Evolutionary conservation across 257 asterid species (phyloP), one percentile per base, ranked within the genome.

Genomic region (Solanum appendiculatum): DNA sequence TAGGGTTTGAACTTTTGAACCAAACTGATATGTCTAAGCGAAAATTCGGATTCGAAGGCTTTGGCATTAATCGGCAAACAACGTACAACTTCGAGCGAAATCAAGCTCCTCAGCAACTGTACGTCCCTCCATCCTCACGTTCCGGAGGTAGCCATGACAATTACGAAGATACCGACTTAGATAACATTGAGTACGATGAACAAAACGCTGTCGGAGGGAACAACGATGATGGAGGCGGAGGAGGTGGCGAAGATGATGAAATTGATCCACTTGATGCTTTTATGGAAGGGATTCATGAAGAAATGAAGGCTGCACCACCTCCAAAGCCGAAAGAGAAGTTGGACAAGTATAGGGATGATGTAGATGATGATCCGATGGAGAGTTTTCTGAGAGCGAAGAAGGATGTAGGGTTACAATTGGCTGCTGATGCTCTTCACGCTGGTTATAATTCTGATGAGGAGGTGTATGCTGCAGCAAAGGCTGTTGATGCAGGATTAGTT

Each of bases 401-500:
- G 93, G 99, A 97, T 92, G 88, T 95, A 73, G 98, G 97, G 33
- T 91, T 97, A 90, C 98, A 96, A 85, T 90, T 95, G 92, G 99
- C 99, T 82, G 95, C 99, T 16, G 99, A 97, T 20, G 99, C 95
- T 85, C 90, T 97, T 86, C 94, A 93, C 86, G 99, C 99, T 3
- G 99, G 99, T 12, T 97, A 95, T 87, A 95, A 97, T 92, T 97
- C 99, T 6, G 99, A 97, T 2, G 99, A 97, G 90, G 99, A 97
- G 93, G 99, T 97, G 88, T 97, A 97, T 89, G 99, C 99, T 20
- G 98, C 98, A 10, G 99, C 99, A 1, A 97, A 97, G 93, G 99
- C 99, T 9, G 97, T 97, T 89, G 99, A 97, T 86, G 96, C 99
- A 0, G 99, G 99, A 56, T 82, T 94, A 90, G 25, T 97, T 34